phyloP scores from a whole-genome alignment of 305 asterid species.

The Solanum hybrid region DNA sequence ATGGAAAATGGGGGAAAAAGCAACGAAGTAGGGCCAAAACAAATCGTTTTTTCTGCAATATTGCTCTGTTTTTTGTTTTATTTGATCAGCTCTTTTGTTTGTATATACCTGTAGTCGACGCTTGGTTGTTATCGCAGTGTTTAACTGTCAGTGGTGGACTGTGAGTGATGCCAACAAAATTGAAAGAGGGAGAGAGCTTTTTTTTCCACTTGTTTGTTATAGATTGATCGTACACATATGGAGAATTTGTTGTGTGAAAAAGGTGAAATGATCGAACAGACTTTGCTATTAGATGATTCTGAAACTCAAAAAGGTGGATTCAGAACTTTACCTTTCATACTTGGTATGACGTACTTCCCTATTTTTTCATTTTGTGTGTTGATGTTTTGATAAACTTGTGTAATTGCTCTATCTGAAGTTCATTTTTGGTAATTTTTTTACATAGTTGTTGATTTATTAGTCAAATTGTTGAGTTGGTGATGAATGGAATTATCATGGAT shows the following conservation, averaged over 20 bases:
- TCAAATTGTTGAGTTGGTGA: not conserved
- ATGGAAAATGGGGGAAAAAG: not conserved
- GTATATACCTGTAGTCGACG: not conserved
- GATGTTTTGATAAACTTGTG: not conserved
- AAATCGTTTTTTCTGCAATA: not conserved
- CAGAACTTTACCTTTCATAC: slow-evolving; percentile 10
- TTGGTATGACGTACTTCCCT: not conserved
- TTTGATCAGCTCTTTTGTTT: not conserved
- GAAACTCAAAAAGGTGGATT: slow-evolving; percentile 9
- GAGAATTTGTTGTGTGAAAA: not conserved
- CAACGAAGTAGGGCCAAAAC: not conserved
- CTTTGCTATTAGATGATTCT: not conserved
- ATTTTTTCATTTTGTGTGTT: not conserved
- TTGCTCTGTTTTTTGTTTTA: not conserved
- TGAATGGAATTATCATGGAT: not conserved
- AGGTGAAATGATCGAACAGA: not conserved
- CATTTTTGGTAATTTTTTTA: not conserved
- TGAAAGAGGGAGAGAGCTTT: not conserved
- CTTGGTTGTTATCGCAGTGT: not conserved
- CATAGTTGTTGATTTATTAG: not conserved
- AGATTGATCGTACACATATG: not conserved
- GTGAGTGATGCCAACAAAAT: not conserved
- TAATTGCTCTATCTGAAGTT: not conserved
- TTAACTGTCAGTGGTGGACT: not conserved
- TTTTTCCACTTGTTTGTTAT: not conserved